Base-by-base conservation (phyloP, 768 basidiomycete species). In the Russula foetens region DNA sequence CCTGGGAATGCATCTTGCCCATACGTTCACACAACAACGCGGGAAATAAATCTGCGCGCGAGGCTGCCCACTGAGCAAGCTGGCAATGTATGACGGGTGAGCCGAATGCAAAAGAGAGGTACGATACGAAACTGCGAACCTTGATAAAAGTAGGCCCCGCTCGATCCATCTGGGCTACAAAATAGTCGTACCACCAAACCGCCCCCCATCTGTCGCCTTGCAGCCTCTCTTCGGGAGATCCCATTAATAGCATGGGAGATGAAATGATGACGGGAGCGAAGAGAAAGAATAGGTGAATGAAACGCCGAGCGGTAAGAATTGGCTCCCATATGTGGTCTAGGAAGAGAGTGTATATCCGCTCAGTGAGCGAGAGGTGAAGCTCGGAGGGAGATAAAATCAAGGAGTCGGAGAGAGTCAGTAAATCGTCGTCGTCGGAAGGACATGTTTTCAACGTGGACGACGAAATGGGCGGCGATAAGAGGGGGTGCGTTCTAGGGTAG, bases 11-110 rank as follows among this genome's bases (percentile, higher is more conserved):
- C 21, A 98, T 77, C 48, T 84, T 81, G 33, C 90, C 91, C 66
- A 99, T 77, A 59, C 82, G 81, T 56, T 90, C 82, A 72, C 97
- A 99, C 21, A 99, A 83, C 14, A 83, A 72, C 23, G 85, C 77
- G 3, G 97, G 92, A 74, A 99, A 98, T 3, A 99, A 77, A 72
- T 99, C 97, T 43, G 87, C 89, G 38, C 97, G 83, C 17, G 95
- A 94, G 15, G 89, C 97, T 7, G 97, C 97, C 97, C 97, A 99
- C 81, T 99, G 97, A 5, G 93, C 90, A 57, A 99, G 81, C 93
- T 95, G 70, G 23, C 28, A n/a, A 51, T 24, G 7, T 28, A 48
- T 51, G 12, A 35, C 47, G 33, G 3, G 33, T 44, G 21, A 55
- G 48, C 56, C 29, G 4, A 41, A 44, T 47, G 3, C 8, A 23